These are phyloP conservation scores for Ceriops decandra DNA, from an alignment of 345 rosid genomes.

Conservation along the genomic window DNA sequence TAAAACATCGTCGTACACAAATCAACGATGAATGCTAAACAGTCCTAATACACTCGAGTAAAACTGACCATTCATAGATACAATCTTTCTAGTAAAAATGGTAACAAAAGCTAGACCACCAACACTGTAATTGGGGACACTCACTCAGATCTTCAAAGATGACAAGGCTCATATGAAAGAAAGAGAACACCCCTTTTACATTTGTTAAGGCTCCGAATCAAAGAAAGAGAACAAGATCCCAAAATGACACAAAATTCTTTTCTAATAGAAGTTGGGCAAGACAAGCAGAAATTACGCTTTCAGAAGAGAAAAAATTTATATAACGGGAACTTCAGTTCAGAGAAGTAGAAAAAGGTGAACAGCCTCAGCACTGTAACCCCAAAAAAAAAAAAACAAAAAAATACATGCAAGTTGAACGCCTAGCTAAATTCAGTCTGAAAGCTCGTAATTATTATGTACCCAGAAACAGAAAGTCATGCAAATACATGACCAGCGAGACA, in stretches of 20 bases:
- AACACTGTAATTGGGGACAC: too few relatives aligned
- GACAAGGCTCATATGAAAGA: background rate
- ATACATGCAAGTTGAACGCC: background rate
- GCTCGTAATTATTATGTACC: background rate
- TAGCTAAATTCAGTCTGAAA: background rate
- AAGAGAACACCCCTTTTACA: background rate
- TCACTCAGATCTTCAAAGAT: background rate
- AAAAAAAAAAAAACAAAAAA: too few relatives aligned
- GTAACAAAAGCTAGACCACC: too few relatives aligned
- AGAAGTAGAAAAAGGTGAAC: background rate
- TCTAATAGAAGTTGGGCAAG: background rate
- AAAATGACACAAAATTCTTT: background rate
- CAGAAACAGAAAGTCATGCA: background rate
- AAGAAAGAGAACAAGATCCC: conserved; percentile 12
- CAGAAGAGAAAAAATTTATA: background rate
- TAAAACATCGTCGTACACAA: too few relatives aligned
- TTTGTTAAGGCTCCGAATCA: background rate
- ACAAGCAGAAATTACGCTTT: too few relatives aligned
- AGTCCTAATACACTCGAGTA: too few relatives aligned
- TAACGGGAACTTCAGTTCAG: background rate
- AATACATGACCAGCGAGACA: background rate
- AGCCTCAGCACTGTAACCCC: background rate
- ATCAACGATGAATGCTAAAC: too few relatives aligned
- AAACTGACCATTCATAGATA: too few relatives aligned
- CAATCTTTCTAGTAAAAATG: too few relatives aligned